Percentiles rank a stretch among this genome's conserved stretches.
phyloP scores from a whole-genome alignment of 257 asterid species.

The Voacanga thouarsii region DNA sequence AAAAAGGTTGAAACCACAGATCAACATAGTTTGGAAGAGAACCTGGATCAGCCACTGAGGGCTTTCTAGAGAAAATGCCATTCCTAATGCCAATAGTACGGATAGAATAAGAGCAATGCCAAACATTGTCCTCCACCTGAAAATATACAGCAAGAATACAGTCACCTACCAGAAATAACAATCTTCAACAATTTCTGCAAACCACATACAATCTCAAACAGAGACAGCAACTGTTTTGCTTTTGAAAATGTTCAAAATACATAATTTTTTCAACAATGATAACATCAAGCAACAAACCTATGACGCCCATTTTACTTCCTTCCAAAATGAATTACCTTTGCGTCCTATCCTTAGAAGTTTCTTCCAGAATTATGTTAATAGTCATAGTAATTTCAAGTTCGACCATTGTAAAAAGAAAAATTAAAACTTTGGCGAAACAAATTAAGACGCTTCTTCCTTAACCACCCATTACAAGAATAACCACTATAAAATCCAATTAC shows the following conservation, averaged over 20 bases:
- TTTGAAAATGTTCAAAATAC: background rate
- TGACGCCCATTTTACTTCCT: background rate
- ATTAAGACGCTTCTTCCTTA: background rate
- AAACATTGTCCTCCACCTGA: too few species aligned
- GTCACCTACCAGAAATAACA: too few species aligned
- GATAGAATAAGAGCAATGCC: too few species aligned
- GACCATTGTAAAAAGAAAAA: background rate
- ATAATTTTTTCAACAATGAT: background rate
- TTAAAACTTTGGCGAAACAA: background rate
- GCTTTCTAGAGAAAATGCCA: too few species aligned
- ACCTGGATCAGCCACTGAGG: too few species aligned
- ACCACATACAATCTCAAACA: too few species aligned
- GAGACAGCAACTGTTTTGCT: background rate
- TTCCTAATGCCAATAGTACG: too few species aligned
- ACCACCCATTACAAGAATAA: background rate
- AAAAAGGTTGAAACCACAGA: too few species aligned
- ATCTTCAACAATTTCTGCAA: too few species aligned
- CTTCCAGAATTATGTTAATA: background rate
- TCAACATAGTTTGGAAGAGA: too few species aligned
- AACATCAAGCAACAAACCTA: background rate
- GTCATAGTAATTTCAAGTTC: background rate
- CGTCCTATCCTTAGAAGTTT: background rate
- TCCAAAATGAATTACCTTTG: background rate
- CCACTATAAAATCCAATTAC: background rate
- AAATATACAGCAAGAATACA: too few species aligned